These are phyloP conservation scores for Aspergillus incahuasiensis DNA, from an alignment of 495 filamentous ascomycete species.

Conservation along the genomic window DNA sequence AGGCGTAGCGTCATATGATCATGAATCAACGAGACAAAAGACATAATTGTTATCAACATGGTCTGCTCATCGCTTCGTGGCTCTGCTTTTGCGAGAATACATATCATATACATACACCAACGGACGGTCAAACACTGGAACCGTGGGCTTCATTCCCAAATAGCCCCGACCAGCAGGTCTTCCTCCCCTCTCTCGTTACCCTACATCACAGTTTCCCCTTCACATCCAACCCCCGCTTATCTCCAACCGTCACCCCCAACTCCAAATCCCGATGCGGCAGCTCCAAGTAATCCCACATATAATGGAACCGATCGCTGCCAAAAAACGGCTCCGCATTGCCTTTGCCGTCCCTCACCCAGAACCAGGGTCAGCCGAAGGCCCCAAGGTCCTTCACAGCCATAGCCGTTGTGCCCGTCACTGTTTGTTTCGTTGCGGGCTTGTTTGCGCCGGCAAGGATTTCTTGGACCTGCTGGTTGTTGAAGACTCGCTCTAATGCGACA, in stretches of 20 bases:
- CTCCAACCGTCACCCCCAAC: not conserved
- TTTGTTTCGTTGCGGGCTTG: constrained; percentile 52
- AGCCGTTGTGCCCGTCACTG: constrained; percentile 53
- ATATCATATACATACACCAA: no score
- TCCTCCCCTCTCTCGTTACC: no score
- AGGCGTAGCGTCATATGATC: no score
- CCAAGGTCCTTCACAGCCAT: constrained; percentile 54
- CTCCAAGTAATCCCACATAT: constrained; percentile 38
- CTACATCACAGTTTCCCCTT: constrained; percentile 1
- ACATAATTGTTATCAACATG: no score
- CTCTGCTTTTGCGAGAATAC: no score
- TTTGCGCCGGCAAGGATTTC: constrained; percentile 48
- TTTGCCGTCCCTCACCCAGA: constrained; percentile 59
- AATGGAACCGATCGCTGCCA: constrained; percentile 65
- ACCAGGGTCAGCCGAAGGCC: constrained; percentile 73
- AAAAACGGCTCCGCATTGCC: constrained; percentile 67
- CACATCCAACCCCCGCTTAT: not conserved
- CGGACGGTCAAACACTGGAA: no score
- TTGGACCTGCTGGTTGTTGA: constrained; percentile 35
- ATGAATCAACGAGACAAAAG: no score
- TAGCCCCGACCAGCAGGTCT: no score
- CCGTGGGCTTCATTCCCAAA: no score
- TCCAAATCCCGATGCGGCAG: constrained; percentile 32
- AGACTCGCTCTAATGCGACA: constrained; percentile 29
- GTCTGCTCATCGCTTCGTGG: no score